These are phyloP conservation scores for Guillardia theta DNA, from an alignment of 78 protist genomes.

Conservation along the genomic window DNA sequence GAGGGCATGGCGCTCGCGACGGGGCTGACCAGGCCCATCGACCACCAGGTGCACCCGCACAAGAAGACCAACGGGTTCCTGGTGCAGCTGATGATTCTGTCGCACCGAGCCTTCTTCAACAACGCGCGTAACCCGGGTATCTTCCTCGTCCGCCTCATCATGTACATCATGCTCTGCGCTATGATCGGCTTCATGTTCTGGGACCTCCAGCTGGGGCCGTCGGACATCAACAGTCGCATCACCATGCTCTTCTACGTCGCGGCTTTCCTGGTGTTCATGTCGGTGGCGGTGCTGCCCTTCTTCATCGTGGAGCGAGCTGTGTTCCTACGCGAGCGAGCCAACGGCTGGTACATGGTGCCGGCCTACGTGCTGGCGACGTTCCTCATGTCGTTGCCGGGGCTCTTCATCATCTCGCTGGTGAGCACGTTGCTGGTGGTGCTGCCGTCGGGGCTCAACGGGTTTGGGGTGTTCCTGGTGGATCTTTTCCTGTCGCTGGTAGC, in stretches of 20 bases:
- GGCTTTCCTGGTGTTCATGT: constrained; percentile 24
- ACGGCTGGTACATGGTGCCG: not conserved
- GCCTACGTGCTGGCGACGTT: not conserved
- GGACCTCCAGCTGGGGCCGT: not conserved
- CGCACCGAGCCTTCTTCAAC: not conserved
- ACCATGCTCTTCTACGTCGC: not conserved
- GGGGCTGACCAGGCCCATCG: too few relatives aligned
- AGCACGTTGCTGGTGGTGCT: not conserved
- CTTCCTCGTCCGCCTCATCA: not conserved
- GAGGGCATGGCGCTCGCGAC: too few relatives aligned
- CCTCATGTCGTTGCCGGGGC: not conserved
- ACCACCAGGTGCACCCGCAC: too few relatives aligned
- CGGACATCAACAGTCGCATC: not conserved
- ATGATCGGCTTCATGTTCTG: not conserved
- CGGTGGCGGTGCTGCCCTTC: constrained; percentile 42
- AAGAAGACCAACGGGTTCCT: not conserved
- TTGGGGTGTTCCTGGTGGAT: not conserved
- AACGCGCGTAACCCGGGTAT: not conserved
- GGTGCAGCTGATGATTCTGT: not conserved
- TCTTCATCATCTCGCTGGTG: not conserved
- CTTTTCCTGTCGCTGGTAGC: not conserved
- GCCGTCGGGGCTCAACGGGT: not conserved
- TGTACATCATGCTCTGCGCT: not conserved
- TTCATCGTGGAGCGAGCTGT: not conserved
- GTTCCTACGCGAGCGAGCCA: not conserved